phyloP scores from a whole-genome alignment of 495 filamentous ascomycete genomes.

The Penicillium pancosmium region DNA sequence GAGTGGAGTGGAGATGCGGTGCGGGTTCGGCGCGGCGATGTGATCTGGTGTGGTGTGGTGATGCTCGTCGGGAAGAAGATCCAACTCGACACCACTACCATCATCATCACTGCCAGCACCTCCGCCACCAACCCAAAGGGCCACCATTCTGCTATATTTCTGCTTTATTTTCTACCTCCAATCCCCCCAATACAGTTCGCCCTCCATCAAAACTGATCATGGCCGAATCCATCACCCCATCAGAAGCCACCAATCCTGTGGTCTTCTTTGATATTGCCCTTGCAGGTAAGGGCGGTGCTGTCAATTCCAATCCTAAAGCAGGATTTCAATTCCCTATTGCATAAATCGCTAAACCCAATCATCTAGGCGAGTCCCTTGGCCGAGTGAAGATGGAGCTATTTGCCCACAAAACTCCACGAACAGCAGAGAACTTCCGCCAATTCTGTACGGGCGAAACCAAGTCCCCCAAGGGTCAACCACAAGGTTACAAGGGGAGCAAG shows the following conservation, averaged over 20 bases:
- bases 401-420: constrained; percentile 78
- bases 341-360: neutral
- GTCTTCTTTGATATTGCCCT: constrained; percentile 96
- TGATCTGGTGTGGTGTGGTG: no score
- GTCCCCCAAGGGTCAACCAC: constrained; percentile 73
- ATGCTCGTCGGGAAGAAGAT: no score
- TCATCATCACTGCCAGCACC: no score
- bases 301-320: neutral
- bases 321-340: neutral
- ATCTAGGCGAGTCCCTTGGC: constrained; percentile 81
- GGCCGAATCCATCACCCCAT: neutral
- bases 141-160: no score
- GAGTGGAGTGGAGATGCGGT: no score
- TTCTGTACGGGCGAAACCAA: constrained; percentile 96
- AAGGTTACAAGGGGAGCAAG: constrained; percentile 92
- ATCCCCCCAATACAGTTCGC: neutral
- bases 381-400: constrained; percentile 95
- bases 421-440: constrained; percentile 95
- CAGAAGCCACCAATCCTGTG: constrained; percentile 52
- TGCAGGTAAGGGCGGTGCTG: constrained; percentile 63
- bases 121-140: no score
- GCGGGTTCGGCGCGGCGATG: no score
- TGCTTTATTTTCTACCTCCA: neutral
- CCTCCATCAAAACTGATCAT: neutral
- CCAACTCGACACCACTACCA: no score